A percentile compares a stretch with the other conserved stretches of the same genome.
These are phyloP conservation scores for Dryas octopetala DNA, from an alignment of 306 rosid genomes.

Conservation along the genomic window DNA sequence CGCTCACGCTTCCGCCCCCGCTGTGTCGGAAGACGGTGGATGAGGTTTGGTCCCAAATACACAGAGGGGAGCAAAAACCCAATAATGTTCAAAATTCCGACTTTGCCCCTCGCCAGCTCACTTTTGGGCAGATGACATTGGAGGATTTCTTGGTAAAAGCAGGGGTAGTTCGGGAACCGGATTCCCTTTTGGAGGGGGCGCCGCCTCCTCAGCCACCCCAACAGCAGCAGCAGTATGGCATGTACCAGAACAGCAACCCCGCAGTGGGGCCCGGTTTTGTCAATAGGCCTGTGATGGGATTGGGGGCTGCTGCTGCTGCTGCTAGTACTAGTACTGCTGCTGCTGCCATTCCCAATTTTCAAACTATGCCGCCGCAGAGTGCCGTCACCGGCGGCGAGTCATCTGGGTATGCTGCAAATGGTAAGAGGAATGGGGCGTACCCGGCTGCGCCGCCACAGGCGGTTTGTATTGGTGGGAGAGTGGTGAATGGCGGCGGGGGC, in stretches of 20 bases:
- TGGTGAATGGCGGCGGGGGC: slow-evolving; percentile 49
- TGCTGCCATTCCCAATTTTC: slow-evolving; percentile 36
- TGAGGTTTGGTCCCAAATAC: slow-evolving; percentile 92
- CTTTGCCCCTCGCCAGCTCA: slow-evolving; percentile 64
- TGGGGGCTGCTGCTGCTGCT: slow-evolving; percentile 24
- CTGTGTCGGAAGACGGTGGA: slow-evolving; percentile 84
- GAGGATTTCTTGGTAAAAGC: slow-evolving; percentile 92
- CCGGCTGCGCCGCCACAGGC: slow-evolving; percentile 20
- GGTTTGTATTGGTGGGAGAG: slow-evolving; percentile 60
- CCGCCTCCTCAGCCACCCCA: slow-evolving; percentile 20
- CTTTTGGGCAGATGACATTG: slow-evolving; percentile 90
- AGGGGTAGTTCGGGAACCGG: slow-evolving; percentile 69
- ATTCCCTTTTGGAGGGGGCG: neutral
- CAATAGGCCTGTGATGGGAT: slow-evolving; percentile 32
- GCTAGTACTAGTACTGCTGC: slow-evolving; percentile 8
- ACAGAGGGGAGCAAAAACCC: slow-evolving; percentile 31
- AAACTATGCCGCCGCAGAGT: slow-evolving; percentile 39
- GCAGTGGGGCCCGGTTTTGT: slow-evolving; percentile 38
- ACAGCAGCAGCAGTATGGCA: slow-evolving; percentile 40
- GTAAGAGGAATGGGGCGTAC: slow-evolving; percentile 47
- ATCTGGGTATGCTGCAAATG: slow-evolving; percentile 45
- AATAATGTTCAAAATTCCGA: slow-evolving; percentile 43
- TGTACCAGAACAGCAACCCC: slow-evolving; percentile 38
- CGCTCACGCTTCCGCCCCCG: slow-evolving; percentile 72
- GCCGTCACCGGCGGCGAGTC: slow-evolving; percentile 43